Base-by-base conservation (phyloP, 2,329 filamentous ascomycete genomes). In the Colletotrichum euphorbiae region DNA sequence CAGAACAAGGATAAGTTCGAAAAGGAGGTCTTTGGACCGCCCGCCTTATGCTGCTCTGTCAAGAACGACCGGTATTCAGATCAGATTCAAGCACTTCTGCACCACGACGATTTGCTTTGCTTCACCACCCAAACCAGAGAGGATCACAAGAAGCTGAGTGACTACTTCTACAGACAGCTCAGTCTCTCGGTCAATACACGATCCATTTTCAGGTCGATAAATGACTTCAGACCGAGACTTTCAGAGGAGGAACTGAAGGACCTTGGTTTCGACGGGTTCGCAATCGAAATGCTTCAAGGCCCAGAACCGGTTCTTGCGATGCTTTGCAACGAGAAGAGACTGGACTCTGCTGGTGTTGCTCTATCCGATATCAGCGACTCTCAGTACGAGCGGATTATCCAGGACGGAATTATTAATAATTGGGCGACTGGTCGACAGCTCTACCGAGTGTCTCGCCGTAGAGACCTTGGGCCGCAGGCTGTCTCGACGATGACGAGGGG, bases 271-370 rank as follows among this genome's bases (percentile, higher is more conserved):
- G 91, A 97, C 71, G 90, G 91, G 2, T 97, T 92, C 81, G 90
- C 93, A 0, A 84, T 92, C 28, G 92, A 98, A 74, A 93, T 87
- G 67, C 76, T 99, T 6, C 85, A 90, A 38, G 96, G 95, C 0
- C 97, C 97, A 0, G 89, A 91, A 1, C 87, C 92, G 2, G 93
- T 99, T 1, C 81, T 98, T 38, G 91, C 93, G 6, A 96, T 97
- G 91, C 86, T 99, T 21, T 98, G 94, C 77, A 86, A 89, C 12
- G 90, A 92, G 72, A 88, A 86, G 66, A 85, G 82, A 60, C 78
- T 98, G 6, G 89, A 97, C 73, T 81, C 83, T 28, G 90, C 90
- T 6, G 93, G 89, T 0, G 85, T 95, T 50, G 83, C 87, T 15
- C 80, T 89, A 13, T 77, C 77, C 5, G 88, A 93, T 9, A 88